These are phyloP conservation scores for Stephanocyclus meneghinianus DNA, from an alignment of 352 stramenopile genomes.

Conservation along the genomic window DNA sequence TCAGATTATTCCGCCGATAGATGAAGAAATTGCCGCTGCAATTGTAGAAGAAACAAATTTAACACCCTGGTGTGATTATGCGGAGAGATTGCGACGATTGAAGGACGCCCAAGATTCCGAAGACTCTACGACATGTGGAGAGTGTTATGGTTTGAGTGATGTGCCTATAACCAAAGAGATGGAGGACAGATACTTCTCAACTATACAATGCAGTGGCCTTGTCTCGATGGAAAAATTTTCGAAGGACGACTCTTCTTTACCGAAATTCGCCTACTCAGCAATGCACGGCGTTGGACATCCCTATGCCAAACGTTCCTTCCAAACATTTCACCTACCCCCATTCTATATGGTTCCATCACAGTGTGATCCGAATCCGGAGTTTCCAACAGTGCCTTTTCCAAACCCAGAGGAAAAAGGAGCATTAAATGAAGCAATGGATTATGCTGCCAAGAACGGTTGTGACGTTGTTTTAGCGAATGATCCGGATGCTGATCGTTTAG, in stretches of 20 bases:
- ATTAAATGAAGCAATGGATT: constrained; percentile 90
- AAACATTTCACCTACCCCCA: constrained; percentile 85
- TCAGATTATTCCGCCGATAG: constrained; percentile 96
- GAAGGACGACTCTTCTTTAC: constrained; percentile 8
- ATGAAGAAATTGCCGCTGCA: constrained; percentile 88
- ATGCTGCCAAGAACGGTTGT: constrained; percentile 82
- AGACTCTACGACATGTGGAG: constrained; percentile 22
- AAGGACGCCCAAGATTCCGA: constrained; percentile 2
- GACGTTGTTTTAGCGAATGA: constrained; percentile 96
- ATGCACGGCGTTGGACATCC: constrained; percentile 97
- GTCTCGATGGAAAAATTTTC: neutral
- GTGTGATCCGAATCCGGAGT: constrained; percentile 90
- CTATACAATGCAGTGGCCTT: constrained; percentile 54
- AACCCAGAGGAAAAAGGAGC: constrained; percentile 98
- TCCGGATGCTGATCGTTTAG: constrained; percentile 96
- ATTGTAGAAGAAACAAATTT: constrained; percentile 89
- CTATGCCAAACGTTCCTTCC: constrained; percentile 90
- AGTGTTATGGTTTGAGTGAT: constrained; percentile 66
- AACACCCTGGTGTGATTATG: constrained; percentile 82
- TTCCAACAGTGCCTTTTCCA: constrained; percentile 95
- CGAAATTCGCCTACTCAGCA: constrained; percentile 91
- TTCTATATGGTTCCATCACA: constrained; percentile 89
- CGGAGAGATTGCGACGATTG: constrained; percentile 37
- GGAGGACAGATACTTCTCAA: constrained; percentile 65
- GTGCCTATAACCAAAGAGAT: constrained; percentile 56